phyloP scores from a whole-genome alignment of 805 yeast species.

The Wickerhamiella qilinensis region DNA sequence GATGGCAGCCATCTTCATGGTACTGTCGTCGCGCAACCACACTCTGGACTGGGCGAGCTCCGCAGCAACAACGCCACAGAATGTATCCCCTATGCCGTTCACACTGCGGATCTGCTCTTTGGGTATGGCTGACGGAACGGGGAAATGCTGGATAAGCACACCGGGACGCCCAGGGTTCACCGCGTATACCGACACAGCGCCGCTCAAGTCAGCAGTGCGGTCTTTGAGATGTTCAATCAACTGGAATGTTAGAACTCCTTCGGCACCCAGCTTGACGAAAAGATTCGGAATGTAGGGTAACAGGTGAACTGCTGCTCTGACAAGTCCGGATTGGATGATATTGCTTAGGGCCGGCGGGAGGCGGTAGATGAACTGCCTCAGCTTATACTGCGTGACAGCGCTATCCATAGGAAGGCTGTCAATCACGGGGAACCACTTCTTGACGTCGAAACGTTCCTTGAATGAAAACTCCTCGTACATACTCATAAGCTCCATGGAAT shows the following conservation, averaged over 20 bases:
- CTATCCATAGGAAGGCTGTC: constrained; percentile 38
- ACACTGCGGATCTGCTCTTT: constrained; percentile 39
- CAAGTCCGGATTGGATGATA: constrained; percentile 22
- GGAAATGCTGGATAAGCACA: constrained; percentile 46
- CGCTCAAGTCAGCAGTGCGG: constrained; percentile 15
- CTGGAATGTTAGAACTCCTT: constrained; percentile 39
- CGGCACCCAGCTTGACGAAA: constrained; percentile 47
- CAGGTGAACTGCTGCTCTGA: constrained; percentile 56
- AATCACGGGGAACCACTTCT: constrained; percentile 58
- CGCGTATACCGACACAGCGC: constrained; percentile 13
- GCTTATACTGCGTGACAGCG: constrained; percentile 15
- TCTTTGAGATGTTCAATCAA: constrained; percentile 17
- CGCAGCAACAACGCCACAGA: constrained; percentile 47
- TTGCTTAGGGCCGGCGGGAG: constrained; percentile 15
- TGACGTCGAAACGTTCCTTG: constrained; percentile 33
- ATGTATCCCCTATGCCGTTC: constrained; percentile 81
- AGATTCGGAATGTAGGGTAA: constrained; percentile 58
- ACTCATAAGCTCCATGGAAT: constrained; percentile 40
- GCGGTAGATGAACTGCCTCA: constrained; percentile 13
- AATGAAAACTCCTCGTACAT: constrained; percentile 35
- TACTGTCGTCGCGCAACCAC: constrained; percentile 23
- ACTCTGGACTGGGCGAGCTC: constrained; percentile 19
- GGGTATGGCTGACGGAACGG: constrained; percentile 23
- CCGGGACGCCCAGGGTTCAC: constrained; percentile 25
- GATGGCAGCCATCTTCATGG: constrained; percentile 16